Percentiles rank a stretch among this genome's conserved stretches.
phyloP scores from a whole-genome alignment of 2,329 filamentous ascomycete genomes.

The Xylariaceae sp. region DNA sequence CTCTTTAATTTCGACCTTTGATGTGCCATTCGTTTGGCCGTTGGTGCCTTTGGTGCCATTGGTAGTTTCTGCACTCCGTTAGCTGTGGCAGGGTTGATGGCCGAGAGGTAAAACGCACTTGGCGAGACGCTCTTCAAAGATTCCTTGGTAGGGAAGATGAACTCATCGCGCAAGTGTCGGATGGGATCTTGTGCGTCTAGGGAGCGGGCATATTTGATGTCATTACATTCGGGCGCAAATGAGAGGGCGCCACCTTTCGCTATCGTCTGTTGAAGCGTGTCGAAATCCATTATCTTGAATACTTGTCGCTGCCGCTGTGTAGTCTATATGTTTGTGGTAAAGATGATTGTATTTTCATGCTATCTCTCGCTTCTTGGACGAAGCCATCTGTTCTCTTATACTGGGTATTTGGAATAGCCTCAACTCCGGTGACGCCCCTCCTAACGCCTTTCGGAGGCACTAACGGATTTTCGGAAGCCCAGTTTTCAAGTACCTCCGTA shows the following conservation, averaged over 20 bases:
- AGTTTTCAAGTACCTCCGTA: too few species aligned
- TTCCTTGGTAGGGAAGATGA: constrained; percentile 69
- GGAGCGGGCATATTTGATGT: constrained; percentile 42
- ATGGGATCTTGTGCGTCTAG: constrained; percentile 62
- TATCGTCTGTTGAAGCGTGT: neutral
- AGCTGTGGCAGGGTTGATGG: neutral
- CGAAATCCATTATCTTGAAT: neutral
- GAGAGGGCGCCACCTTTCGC: neutral
- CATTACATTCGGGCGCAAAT: constrained; percentile 45
- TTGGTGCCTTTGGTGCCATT: constrained; percentile 45
- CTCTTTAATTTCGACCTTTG: neutral
- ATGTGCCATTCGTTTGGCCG: constrained; percentile 13
- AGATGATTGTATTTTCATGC: too few species aligned
- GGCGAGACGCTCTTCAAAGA: constrained; percentile 54
- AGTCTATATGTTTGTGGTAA: too few species aligned
- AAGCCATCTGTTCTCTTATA: too few species aligned
- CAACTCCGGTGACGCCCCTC: too few species aligned
- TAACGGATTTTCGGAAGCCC: too few species aligned
- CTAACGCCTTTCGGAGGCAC: too few species aligned
- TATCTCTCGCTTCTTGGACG: too few species aligned
- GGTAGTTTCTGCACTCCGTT: neutral
- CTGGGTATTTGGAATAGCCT: too few species aligned
- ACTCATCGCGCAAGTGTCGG: constrained; percentile 60
- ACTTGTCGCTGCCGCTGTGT: too few species aligned
- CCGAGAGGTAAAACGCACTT: neutral